Base-by-base conservation (phyloP, 129 eudicot species). In the Tanacetum coccineum region DNA sequence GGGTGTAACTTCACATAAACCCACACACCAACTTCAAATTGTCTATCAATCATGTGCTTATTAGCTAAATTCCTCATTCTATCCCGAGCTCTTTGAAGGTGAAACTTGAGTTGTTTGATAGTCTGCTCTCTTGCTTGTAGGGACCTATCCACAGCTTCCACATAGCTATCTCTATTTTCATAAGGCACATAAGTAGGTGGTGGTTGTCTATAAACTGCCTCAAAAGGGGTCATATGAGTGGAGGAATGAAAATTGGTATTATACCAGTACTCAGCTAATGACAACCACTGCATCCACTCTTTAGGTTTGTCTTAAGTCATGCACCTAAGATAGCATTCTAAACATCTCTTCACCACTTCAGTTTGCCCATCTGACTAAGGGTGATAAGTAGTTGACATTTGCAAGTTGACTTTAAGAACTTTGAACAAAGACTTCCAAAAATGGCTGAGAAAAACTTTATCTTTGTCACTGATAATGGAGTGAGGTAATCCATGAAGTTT, bases 251-350 rank as follows among this genome's bases (percentile, higher is more conserved):
- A 20, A 4, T 3, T 46, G 28, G 59, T 65, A 12, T 74, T 74
- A 18, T 74, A 66, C 59, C 73, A 66, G 40, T 17, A 74, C 12
- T 73, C 55, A 0, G 58, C 58, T 8, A 52, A 17, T 14, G 78
- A 9, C 0, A 73, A 1, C 64, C 65, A 55, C 4, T 19, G 6
- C 0, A 12, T 5, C 78, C 57, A 73, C 0, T 52, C n/a, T 13
- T 0, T 64, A 3, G 78, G 71, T 4, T 39, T 64, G 0, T 54
- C 56, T 7, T 10, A 4, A 3, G 50, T 13, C 67, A 74, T 44
- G 14, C 51, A 45, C 1, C 59, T 13, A 7, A 64, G 30, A n/a
- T 64, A 74, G 6, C 17, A 17, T 45, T 74, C 78, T 9, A 65
- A 15, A 20, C 65, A 64, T 12, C 50, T 65, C 32, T 65, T 74